Base-by-base conservation (phyloP, 768 basidiomycete species). In the Calocybe gangraenosa region DNA sequence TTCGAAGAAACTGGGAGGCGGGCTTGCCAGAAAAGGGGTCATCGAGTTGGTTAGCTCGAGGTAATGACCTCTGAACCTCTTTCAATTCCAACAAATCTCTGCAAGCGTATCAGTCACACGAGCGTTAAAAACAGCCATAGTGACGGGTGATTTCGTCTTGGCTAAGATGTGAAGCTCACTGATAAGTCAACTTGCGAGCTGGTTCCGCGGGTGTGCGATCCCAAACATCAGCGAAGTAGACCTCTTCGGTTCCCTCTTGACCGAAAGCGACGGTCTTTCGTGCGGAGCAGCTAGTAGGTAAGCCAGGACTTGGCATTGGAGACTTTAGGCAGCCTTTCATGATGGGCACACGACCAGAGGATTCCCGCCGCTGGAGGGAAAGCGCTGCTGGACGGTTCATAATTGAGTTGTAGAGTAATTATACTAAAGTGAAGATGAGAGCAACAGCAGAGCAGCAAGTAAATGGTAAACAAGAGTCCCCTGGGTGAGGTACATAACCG, bases 141-240 rank as follows among this genome's bases (percentile, higher is more conserved):
- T 42, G 37, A 51, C 30, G 15, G 36, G 46, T 17, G n/a, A 39
- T 35, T 40, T 19, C 37, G 35, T 43, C 43, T 36, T 23, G 28
- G 22, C 36, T 37, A 47, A 44, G 44, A 38, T 35, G 38, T 36
- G 42, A 52, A 25, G 76, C 83, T 74, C 58, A 87, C 84, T 81
- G 73, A 57, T 86, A 88, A 2, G 78, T 73, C 52, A 88, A 64
- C 48, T 71, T 74, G 23, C 71, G 70, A 5, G 82, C 74, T 19
- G 83, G 79, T 32, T 84, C 81, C 2, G 74, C 72, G 2, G 87
- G 86, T 1, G 83, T 85, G 13, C 87, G 73, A 60, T 89, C 87
- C 87, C 87, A 88, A 45, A 85, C 84, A 59, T 89, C 87, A 2
- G 83, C 87, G 22, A 71, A 61, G 57, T 75, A 74, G 8, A 88